Base-by-base conservation (phyloP, 129 eudicot species). In the Helichrysum umbraculigerum region DNA sequence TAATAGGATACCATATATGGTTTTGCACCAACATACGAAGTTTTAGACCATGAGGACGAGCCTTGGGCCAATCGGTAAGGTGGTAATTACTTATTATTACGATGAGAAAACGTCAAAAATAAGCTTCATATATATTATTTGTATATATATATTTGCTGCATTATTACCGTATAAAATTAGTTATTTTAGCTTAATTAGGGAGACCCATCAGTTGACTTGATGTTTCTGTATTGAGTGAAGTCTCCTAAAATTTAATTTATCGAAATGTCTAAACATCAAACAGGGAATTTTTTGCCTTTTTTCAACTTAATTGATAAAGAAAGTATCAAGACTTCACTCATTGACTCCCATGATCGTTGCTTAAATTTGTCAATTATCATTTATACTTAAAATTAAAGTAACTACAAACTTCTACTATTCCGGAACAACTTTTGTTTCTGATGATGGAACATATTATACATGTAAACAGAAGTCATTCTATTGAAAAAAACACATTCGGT, bases 201-300 rank as follows among this genome's bases (percentile, higher is more conserved):
- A 68, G 42, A 71, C 28, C 50, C 64, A 52, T 17, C 33, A 32
- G 12, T 71, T 71, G 57, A 21, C 37, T 68, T 41, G 76, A 72
- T 32, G 34, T 54, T 10, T 32, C 25, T 41, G n/a, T 68, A 16
- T 39, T 2, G 6, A 39, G 1, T 2, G 6, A 39, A 1, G 12
- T 7, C 10, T 39, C 7, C 1, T 39, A 8, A 39, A 39, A 6
- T 39, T 39, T 7, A 7, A 14, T 42, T 10, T 3, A 42, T 3
- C 0, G 15, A 42, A 42, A 42, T 3, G 2, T 42, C 50, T 15
- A 17, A 0, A 52, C 20, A 16, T n/a, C 42, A 5, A 7, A 37
- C 0, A 37, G 0, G 59, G 59, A 16, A 16, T 5, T 52, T 3
- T 17, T 10, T 3, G 6, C 29, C 6, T 9, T 21, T 0, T 21